These are phyloP conservation scores for Scleroderma citrinum DNA, from an alignment of 768 basidiomycete genomes.

Conservation along the genomic window DNA sequence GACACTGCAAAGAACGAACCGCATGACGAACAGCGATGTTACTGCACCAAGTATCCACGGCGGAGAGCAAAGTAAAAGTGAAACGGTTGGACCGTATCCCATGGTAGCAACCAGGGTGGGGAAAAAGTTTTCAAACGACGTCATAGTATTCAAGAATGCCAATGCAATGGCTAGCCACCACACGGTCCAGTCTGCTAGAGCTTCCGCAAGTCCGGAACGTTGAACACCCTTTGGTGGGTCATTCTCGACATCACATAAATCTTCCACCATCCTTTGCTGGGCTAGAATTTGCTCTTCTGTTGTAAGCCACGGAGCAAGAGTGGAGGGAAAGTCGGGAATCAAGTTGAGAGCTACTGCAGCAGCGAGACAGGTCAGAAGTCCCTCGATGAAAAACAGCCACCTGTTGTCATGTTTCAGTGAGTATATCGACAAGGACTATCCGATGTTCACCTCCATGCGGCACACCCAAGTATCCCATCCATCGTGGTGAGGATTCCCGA, in stretches of 20 bases:
- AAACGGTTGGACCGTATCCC: slow-evolving; percentile 52
- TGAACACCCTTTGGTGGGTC: slow-evolving; percentile 33
- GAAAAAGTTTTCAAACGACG: slow-evolving; percentile 74
- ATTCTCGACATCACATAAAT: slow-evolving; percentile 44
- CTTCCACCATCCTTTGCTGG: slow-evolving; percentile 50
- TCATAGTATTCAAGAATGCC: slow-evolving; percentile 44
- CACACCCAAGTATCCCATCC: slow-evolving; percentile 58
- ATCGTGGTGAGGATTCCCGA: slow-evolving; percentile 63
- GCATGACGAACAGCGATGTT: slow-evolving; percentile 22
- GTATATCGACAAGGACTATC: background rate
- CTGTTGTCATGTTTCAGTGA: slow-evolving; percentile 24
- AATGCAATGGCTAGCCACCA: slow-evolving; percentile 71
- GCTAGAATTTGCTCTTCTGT: background rate
- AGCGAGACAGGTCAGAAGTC: slow-evolving; percentile 45
- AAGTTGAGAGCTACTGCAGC: slow-evolving; percentile 49
- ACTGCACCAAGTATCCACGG: slow-evolving; percentile 40
- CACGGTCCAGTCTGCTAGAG: slow-evolving; percentile 68
- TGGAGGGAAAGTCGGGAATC: slow-evolving; percentile 65
- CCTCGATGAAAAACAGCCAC: slow-evolving; percentile 67
- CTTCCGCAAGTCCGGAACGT: slow-evolving; percentile 43
- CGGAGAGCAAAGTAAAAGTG: slow-evolving; percentile 67
- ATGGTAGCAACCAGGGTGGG: slow-evolving; percentile 67
- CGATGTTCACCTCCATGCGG: slow-evolving; percentile 58
- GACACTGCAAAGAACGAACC: background rate
- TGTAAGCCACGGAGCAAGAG: slow-evolving; percentile 35